Evolutionary conservation across 2,329 filamentous ascomycete species (phyloP).

Genomic region (Tolypocladium pustulatum): DNA sequence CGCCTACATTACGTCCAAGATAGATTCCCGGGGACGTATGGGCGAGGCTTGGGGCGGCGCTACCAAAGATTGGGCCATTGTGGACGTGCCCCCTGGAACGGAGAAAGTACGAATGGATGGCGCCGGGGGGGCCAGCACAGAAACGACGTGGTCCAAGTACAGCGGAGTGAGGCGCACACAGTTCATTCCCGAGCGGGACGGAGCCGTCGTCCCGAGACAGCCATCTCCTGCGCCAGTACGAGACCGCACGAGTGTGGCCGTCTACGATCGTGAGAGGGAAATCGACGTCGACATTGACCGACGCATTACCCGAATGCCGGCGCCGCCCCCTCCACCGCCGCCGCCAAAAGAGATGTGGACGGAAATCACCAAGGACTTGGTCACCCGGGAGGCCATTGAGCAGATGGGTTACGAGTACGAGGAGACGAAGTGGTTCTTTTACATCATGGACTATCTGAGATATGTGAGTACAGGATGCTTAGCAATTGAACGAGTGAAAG

Average conservation of each 20-base stretch:
- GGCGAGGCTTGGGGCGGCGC: conserved; percentile 67
- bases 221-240: conserved; percentile 18
- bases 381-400: conserved; percentile 78
- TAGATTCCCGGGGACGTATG: conserved; percentile 51
- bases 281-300: conserved; percentile 45
- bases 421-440: conserved; percentile 82
- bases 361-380: conserved; percentile 89
- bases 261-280: conserved; percentile 34
- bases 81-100: conserved; percentile 77
- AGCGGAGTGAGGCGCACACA: conserved; percentile 66
- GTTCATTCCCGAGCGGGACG: conserved; percentile 60
- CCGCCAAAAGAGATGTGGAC: conserved; percentile 74
- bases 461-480: conserved; percentile 53
- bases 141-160: conserved; percentile 70
- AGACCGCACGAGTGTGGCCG: conserved; percentile 34
- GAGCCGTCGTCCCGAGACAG: conserved; percentile 18
- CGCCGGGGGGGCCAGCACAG: conserved; percentile 60
- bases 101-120: conserved; percentile 77
- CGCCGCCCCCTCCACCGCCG: conserved; percentile 23
- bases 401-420: conserved; percentile 78
- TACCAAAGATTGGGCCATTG: conserved; percentile 68
- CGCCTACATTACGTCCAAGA: conserved; percentile 45
- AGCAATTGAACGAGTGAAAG: neutral
- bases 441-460: conserved; percentile 79
- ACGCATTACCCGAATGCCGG: conserved; percentile 27